A percentile compares a stretch with the other conserved stretches of the same genome.
Conservation (phyloP, 2,329 filamentous ascomycete genomes). For the Cytospora mali region DNA sequence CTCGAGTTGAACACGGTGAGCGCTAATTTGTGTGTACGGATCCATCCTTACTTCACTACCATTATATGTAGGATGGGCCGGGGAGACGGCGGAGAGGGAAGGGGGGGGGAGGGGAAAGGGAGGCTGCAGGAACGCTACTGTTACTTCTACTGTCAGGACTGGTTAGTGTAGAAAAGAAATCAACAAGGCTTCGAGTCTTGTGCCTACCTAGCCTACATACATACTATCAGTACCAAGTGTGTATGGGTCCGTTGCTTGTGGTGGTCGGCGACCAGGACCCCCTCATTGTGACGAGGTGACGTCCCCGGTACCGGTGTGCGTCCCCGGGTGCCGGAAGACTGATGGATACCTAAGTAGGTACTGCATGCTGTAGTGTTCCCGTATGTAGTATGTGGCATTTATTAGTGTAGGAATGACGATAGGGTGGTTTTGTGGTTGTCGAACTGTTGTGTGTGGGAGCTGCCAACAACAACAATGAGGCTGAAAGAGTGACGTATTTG, state of each 20-base stretch:
- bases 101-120: background rate
- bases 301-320: background rate
- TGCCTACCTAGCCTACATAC: background rate
- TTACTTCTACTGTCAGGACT: conserved; percentile 9
- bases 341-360: background rate
- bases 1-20: background rate
- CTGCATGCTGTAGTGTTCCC: background rate
- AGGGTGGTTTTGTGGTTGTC: too few relatives aligned
- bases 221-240: too few relatives aligned
- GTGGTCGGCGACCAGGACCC: background rate
- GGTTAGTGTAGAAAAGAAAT: background rate
- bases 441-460: background rate
- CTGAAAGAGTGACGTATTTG: conserved; percentile 22
- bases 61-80: too few relatives aligned
- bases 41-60: background rate
- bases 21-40: background rate
- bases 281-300: background rate
- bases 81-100: too few relatives aligned
- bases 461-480: conserved; percentile 7
- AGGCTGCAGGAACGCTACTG: conserved; percentile 8
- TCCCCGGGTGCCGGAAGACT: background rate
- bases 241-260: too few relatives aligned
- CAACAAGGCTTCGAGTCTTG: background rate
- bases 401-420: background rate
- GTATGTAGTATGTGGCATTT: background rate